A percentile compares a stretch with the other conserved stretches of the same genome.
phyloP scores from a whole-genome alignment of 306 rosid species.

The Sphenostylis stenocarpa region DNA sequence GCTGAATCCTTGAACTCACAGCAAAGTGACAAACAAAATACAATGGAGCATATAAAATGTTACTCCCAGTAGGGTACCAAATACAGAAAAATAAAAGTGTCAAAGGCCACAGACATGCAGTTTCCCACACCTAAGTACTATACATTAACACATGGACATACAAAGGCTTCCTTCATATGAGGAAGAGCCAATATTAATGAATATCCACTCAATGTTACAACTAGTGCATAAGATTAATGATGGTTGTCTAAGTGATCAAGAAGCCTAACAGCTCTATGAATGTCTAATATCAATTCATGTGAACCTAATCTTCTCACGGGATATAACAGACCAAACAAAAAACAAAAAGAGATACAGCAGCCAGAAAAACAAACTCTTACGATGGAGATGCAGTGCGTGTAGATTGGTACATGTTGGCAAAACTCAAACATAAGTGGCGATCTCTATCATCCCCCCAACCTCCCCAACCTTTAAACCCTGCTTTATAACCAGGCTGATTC shows the following conservation, averaged over 20 bases:
- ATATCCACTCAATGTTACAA: conserved; percentile 39
- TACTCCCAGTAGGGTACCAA: background rate
- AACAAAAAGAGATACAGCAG: background rate
- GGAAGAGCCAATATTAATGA: conserved; percentile 20
- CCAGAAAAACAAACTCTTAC: conserved; percentile 32
- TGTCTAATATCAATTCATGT: conserved; percentile 33
- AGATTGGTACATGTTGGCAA: conserved; percentile 69
- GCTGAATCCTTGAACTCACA: conserved; percentile 8
- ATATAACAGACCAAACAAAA: conserved; percentile 13
- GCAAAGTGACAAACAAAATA: background rate
- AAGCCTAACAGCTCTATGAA: conserved; percentile 25
- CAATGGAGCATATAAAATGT: background rate
- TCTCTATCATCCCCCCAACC: conserved; percentile 98
- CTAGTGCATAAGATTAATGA: background rate
- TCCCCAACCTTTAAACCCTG: conserved; percentile 98
- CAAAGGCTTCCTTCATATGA: conserved; percentile 7
- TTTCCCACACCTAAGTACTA: background rate
- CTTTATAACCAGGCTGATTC: conserved; percentile 83
- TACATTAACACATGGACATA: background rate
- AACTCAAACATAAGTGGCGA: conserved; percentile 70
- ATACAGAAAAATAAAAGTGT: background rate
- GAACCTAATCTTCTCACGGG: conserved; percentile 31
- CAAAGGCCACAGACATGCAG: background rate
- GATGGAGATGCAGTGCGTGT: conserved; percentile 27
- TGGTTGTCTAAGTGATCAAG: conserved; percentile 23